Evolutionary conservation across 805 yeast species (phyloP), one percentile per base, ranked within the genome.

Genomic region (Ogataea henricii): DNA sequence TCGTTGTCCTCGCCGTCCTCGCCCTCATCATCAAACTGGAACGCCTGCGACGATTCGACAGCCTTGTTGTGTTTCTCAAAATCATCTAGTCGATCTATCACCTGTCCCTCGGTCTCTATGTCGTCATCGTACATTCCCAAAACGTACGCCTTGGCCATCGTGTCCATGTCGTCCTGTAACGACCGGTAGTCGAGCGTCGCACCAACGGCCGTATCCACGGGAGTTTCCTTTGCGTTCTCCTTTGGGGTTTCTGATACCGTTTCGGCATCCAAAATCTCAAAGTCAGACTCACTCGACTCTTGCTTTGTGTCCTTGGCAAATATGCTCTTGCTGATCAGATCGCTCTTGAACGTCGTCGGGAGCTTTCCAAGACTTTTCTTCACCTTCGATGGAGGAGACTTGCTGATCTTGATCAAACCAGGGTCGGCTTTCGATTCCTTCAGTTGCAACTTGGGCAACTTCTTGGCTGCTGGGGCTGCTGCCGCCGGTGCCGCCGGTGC

Each of bases 41-140:
- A 23, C 5, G 41, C 48, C 43, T 65, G 60, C 55, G 65, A 64
- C 1, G 66, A 53, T 41, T 79, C 80, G 3, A 78, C 74, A 47
- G 73, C 65, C 45, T 67, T 61, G 56, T 83, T 82, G 46, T 81
- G 72, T 2, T 53, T 57, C 53, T 77, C 76, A 57, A 83, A 81
- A 59, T 83, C 89, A 10, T 68, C 73, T 9, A 82, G 45, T 46
- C 72, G 67, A 50, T 78, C 78, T 17, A 83, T 74, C 0, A 83
- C 75, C 12, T 78, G 77, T 0, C 87, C 87, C 41, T 74, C 73
- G 0, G 81, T 77, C 20, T 67, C 72, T 8, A 78, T 63, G 54
- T 83, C 87, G 50, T 80, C 87, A 56, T 82, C 86, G 56, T 79
- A 82, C 53, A 77, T 62, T 1, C 87, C 88, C 18, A 72, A 54